phyloP scores from a whole-genome alignment of 805 yeast genomes.

The Metschnikowia similis region DNA sequence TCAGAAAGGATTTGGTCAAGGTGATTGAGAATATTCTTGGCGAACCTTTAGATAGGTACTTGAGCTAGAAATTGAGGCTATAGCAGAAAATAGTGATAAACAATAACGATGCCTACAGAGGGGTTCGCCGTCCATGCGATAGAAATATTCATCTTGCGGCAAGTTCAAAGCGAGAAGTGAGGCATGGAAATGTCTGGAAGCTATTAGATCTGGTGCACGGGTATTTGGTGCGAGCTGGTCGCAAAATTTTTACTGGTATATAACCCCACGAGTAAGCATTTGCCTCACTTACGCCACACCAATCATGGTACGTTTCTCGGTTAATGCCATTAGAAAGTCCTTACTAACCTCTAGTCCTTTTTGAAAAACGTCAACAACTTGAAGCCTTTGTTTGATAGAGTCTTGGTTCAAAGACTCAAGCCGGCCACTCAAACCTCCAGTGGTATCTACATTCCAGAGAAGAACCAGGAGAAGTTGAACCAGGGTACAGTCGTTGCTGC shows the following conservation, averaged over 20 bases:
- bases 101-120: no score
- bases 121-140: no score
- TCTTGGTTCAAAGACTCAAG: slow-evolving; percentile 89
- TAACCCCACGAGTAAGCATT: not conserved
- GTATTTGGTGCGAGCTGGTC: slow-evolving; percentile 2
- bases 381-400: slow-evolving; percentile 92
- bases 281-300: not conserved
- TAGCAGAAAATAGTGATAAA: not conserved
- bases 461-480: slow-evolving; percentile 90
- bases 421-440: slow-evolving; percentile 88
- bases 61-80: slow-evolving; percentile 31
- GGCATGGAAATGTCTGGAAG: slow-evolving; percentile 13
- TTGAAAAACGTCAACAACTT: slow-evolving; percentile 82
- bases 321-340: no score
- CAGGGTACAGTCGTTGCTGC: slow-evolving; percentile 90
- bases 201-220: slow-evolving; percentile 8
- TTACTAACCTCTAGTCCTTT: slow-evolving; percentile 43
- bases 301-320: slow-evolving; percentile 11
- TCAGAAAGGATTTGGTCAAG: slow-evolving; percentile 82
- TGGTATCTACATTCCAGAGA: slow-evolving; percentile 92
- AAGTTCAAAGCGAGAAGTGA: not conserved
- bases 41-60: slow-evolving; percentile 85
- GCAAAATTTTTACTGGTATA: slow-evolving; percentile 3
- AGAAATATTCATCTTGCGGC: not conserved
- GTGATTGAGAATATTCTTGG: slow-evolving; percentile 91